phyloP scores from a whole-genome alignment of 768 basidiomycete genomes.

The Bullera alba region DNA sequence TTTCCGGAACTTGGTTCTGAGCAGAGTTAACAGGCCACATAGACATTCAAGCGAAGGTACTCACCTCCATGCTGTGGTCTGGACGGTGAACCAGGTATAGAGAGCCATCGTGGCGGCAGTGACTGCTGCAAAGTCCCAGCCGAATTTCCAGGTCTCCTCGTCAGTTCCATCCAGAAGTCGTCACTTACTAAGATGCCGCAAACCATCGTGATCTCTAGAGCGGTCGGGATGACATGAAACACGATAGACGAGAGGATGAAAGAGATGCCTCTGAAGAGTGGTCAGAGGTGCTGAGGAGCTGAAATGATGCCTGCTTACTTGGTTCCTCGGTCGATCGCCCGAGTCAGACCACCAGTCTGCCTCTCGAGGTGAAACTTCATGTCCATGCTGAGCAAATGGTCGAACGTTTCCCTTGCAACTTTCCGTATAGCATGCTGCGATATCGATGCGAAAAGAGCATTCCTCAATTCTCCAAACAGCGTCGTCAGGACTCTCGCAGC shows the following conservation, averaged over 20 bases:
- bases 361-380: slow-evolving; percentile 84
- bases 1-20: slow-evolving; percentile 82
- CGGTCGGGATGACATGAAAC: slow-evolving; percentile 92
- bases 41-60: no score
- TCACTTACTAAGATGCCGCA: slow-evolving; percentile 83
- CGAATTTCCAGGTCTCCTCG: slow-evolving; percentile 85
- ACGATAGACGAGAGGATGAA: slow-evolving; percentile 88
- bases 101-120: slow-evolving; percentile 75
- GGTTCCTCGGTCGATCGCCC: slow-evolving; percentile 95
- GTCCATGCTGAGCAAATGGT: slow-evolving; percentile 83
- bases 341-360: slow-evolving; percentile 90
- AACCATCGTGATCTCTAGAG: slow-evolving; percentile 90
- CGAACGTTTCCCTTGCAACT: slow-evolving; percentile 91
- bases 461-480: slow-evolving; percentile 82
- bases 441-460: slow-evolving; percentile 92
- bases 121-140: slow-evolving; percentile 92
- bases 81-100: slow-evolving; percentile 96
- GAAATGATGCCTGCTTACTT: slow-evolving; percentile 56
- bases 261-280: slow-evolving; percentile 69
- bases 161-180: slow-evolving; percentile 1
- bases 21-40: not conserved
- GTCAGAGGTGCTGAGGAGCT: not conserved
- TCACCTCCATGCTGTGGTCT: slow-evolving; percentile 92
- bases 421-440: slow-evolving; percentile 89
- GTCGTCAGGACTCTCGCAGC: slow-evolving; percentile 82